Conservation (phyloP, 148 eudicot species). For the Vaccinium myrtillus region DNA sequence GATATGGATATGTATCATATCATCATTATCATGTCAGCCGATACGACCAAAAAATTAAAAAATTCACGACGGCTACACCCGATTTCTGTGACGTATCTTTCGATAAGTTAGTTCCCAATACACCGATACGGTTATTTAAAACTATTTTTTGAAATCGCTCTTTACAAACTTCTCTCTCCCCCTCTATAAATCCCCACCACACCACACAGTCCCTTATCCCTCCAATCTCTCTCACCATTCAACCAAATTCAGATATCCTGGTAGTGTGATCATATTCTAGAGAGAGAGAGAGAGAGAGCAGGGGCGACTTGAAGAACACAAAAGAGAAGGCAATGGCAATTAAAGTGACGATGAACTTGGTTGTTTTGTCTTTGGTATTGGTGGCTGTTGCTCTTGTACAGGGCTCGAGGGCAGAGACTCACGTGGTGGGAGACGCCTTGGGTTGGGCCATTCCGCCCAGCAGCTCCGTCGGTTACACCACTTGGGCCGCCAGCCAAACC, state of each 20-base stretch:
- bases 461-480: slow-evolving; percentile 31
- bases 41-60: too few species aligned
- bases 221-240: not conserved
- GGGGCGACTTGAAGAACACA: slow-evolving; percentile 10
- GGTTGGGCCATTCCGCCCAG: slow-evolving; percentile 39
- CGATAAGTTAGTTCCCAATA: too few species aligned
- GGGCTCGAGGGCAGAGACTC: slow-evolving; percentile 28
- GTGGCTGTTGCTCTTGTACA: not conserved
- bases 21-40: too few species aligned
- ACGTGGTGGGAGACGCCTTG: slow-evolving; percentile 29
- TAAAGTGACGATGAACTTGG: not conserved
- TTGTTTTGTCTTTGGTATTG: not conserved
- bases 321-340: not conserved
- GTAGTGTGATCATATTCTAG: not conserved
- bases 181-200: not conserved
- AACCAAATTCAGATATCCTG: not conserved
- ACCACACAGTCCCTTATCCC: not conserved
- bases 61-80: too few species aligned
- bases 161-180: not conserved
- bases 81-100: too few species aligned
- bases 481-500: slow-evolving; percentile 53
- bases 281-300: not conserved
- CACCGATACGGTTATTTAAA: too few species aligned
- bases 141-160: too few species aligned
- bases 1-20: too few species aligned